Evolutionary conservation across 495 filamentous ascomycete species (phyloP).

Genomic region (Xylaria palmicola): DNA sequence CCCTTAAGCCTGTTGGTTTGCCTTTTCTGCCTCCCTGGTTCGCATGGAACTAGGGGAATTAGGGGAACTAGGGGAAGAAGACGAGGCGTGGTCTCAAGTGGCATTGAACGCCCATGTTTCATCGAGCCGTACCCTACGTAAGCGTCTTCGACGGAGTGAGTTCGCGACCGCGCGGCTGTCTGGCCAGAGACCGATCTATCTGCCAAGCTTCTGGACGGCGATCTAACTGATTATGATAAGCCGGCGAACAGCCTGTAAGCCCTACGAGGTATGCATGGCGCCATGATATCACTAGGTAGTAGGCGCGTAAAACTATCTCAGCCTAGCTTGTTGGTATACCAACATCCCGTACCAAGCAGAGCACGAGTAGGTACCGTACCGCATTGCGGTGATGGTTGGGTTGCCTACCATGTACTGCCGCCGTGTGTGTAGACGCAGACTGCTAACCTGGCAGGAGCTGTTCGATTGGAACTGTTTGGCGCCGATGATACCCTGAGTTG

Average conservation of each 20-base stretch:
- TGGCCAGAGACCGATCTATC: background rate
- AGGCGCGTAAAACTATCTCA: constrained; percentile 10
- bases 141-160: background rate
- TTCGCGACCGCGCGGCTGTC: background rate
- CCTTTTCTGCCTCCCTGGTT: background rate
- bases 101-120: constrained; percentile 1
- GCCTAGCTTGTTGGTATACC: no score
- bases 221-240: background rate
- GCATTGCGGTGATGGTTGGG: no score
- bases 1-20: no score
- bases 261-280: background rate
- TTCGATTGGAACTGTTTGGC: constrained; percentile 3
- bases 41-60: no score
- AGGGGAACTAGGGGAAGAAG: background rate
- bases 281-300: constrained; percentile 4
- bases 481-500: constrained; percentile 9
- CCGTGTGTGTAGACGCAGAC: no score
- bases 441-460: no score
- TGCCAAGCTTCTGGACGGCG: constrained; percentile 8
- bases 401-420: no score
- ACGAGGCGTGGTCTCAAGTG: background rate
- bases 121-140: background rate
- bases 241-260: background rate
- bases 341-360: background rate
- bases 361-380: background rate